Evolutionary conservation across 2,329 filamentous ascomycete species (phyloP).

Genomic region (Botrytis hyacinthi): DNA sequence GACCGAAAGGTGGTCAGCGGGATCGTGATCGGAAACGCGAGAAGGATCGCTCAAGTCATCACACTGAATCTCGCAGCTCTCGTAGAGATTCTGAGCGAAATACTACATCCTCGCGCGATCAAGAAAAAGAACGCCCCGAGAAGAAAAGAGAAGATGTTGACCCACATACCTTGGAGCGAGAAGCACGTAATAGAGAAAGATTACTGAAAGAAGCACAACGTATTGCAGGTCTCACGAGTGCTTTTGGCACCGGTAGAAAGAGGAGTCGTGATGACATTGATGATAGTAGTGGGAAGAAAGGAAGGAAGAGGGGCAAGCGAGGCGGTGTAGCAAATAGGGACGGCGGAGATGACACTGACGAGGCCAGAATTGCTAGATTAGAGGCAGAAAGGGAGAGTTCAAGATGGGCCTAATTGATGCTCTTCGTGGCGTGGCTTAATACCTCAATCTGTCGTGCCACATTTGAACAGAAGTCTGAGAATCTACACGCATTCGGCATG

Average conservation of each 20-base stretch:
- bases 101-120: constrained; percentile 15
- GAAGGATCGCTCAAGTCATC: constrained; percentile 34
- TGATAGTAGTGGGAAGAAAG: constrained; percentile 44
- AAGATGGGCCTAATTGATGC: constrained; percentile 35
- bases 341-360: constrained; percentile 35
- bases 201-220: constrained; percentile 67
- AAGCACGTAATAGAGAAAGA: constrained; percentile 63
- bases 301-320: constrained; percentile 44
- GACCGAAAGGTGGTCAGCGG: constrained; percentile 27
- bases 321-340: constrained; percentile 29
- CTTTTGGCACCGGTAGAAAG: constrained; percentile 40
- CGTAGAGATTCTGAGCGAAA: constrained; percentile 39
- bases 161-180: constrained; percentile 64
- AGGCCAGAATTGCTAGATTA: constrained; percentile 43
- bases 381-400: constrained; percentile 58
- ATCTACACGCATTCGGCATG: background rate
- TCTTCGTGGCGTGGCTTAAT: background rate
- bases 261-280: constrained; percentile 47
- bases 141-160: constrained; percentile 31
- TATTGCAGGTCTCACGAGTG: constrained; percentile 53
- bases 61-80: constrained; percentile 39
- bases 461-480: background rate
- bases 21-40: constrained; percentile 27
- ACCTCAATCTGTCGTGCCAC: too few relatives aligned
- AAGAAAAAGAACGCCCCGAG: constrained; percentile 20